Evolutionary conservation across 1,284 basidiomycete species (phyloP), one percentile per base, ranked within the genome.

Genomic region (Meira nashicola): DNA sequence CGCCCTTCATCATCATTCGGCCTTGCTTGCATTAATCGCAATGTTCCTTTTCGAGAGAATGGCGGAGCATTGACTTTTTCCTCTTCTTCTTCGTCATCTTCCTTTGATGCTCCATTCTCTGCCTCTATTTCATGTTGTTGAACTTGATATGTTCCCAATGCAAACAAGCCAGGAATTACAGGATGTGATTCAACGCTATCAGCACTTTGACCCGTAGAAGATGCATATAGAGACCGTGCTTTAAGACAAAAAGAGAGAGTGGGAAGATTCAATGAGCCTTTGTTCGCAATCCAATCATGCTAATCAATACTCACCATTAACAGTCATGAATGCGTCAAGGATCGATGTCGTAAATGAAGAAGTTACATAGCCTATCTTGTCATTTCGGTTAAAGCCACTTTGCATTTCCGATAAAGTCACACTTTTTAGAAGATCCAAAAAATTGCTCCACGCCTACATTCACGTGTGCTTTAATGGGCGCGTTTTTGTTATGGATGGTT

Each of bases 101-200:
- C 12, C 2, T 41, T 44, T 23, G 54, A 23, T 25, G 50, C 9
- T n/a, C 15, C 25, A 41, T 60, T 53, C 15, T 10, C 44, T 1
- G 2, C 54, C 54, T 57, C n/a, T 39, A 67, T 64, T n/a, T 65
- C 60, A 33, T 33, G 28, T 54, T 78, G 63, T 52, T 77, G 73
- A 9, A 78, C 72, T 47, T 78, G 74, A 37, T 78, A 78, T 1
- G 76, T 78, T 1, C 68, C 74, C 6, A 76, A 64, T 2, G 71
- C 76, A 58, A 77, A 78, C 19, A 77, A 40, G 28, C 65, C 64
- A 1, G 47, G 25, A 2, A 52, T 23, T 17, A 38, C 55, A 0
- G 76, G 76, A 11, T 70, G 71, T 2, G 70, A 69, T 56, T 77
- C 76, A 47, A 77, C 59, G 14, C 70, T 73, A 61, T 77, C 76